Percentiles rank a stretch among this genome's conserved stretches.
phyloP scores from a whole-genome alignment of 495 filamentous ascomycete genomes.

The Daldinia decipiens region DNA sequence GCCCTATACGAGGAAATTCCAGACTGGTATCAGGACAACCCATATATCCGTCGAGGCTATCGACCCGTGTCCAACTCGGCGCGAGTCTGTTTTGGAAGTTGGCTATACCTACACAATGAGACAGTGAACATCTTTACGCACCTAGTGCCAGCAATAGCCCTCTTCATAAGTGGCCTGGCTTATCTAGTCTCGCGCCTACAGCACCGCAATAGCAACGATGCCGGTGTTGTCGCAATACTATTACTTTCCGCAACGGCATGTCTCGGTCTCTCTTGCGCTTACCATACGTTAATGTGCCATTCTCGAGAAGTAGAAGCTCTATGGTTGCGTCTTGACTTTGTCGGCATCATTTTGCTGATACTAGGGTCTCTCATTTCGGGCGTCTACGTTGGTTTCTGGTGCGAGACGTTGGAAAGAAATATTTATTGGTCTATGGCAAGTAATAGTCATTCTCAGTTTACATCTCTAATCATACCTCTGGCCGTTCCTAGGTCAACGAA shows the following conservation, averaged over 20 bases:
- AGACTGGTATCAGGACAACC: constrained; percentile 79
- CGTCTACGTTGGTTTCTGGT: constrained; percentile 63
- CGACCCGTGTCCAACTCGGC: constrained; percentile 75
- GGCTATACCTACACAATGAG: constrained; percentile 85
- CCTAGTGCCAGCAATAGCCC: constrained; percentile 59
- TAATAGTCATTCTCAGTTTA: neutral
- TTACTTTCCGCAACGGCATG: constrained; percentile 54
- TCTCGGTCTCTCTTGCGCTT: constrained; percentile 55
- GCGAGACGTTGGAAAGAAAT: constrained; percentile 52
- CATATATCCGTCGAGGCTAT: constrained; percentile 77
- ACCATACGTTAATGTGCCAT: constrained; percentile 65
- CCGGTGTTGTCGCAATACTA: constrained; percentile 55
- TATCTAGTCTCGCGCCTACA: constrained; percentile 34
- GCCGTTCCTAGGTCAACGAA: neutral
- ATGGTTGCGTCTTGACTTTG: constrained; percentile 59
- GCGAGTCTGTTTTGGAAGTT: constrained; percentile 67
- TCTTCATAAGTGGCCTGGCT: constrained; percentile 40
- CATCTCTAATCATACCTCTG: neutral
- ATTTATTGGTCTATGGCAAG: constrained; percentile 62
- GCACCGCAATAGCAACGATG: constrained; percentile 50
- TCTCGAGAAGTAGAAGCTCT: constrained; percentile 51
- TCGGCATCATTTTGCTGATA: constrained; percentile 60
- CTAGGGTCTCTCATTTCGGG: constrained; percentile 61
- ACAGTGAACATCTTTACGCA: constrained; percentile 86
- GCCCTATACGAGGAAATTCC: constrained; percentile 67